These are phyloP conservation scores for Fusarium sulawesiense DNA, from an alignment of 2,329 filamentous ascomycete species.

Conservation along the genomic window DNA sequence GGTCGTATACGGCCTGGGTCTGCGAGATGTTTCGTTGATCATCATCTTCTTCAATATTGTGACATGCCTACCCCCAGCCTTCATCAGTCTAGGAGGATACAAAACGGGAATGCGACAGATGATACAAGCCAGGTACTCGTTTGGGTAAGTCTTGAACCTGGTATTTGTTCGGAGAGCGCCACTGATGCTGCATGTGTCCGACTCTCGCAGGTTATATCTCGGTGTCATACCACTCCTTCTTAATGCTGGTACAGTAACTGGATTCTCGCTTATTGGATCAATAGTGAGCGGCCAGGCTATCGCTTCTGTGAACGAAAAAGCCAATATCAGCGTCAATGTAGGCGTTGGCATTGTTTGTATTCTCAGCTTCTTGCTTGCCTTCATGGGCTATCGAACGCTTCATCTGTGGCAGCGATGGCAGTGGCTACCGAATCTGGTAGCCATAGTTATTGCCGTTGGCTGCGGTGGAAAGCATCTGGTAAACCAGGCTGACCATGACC, in stretches of 20 bases:
- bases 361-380: constrained; percentile 63
- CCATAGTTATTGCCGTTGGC: constrained; percentile 63
- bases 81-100: constrained; percentile 65
- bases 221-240: constrained; percentile 63
- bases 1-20: constrained; percentile 61
- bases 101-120: constrained; percentile 69
- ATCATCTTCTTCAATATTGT: constrained; percentile 69
- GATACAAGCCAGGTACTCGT: constrained; percentile 70
- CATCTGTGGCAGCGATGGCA: constrained; percentile 67
- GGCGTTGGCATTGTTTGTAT: constrained; percentile 67
- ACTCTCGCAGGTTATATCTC: constrained; percentile 55
- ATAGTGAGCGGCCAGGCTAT: constrained; percentile 67
- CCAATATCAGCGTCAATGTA: constrained; percentile 61
- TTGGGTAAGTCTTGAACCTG: constrained; percentile 54
- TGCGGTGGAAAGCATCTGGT: constrained; percentile 63
- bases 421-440: constrained; percentile 66
- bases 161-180: neutral
- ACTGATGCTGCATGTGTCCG: constrained; percentile 10
- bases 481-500: constrained; percentile 56
- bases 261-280: constrained; percentile 67
- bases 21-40: constrained; percentile 66
- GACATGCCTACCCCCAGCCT: constrained; percentile 65
- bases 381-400: constrained; percentile 65
- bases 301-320: constrained; percentile 57
- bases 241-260: constrained; percentile 67